A percentile compares a stretch with the other conserved stretches of the same genome.
phyloP scores from a whole-genome alignment of 2,329 filamentous ascomycete species.

The Mycogone perniciosa region DNA sequence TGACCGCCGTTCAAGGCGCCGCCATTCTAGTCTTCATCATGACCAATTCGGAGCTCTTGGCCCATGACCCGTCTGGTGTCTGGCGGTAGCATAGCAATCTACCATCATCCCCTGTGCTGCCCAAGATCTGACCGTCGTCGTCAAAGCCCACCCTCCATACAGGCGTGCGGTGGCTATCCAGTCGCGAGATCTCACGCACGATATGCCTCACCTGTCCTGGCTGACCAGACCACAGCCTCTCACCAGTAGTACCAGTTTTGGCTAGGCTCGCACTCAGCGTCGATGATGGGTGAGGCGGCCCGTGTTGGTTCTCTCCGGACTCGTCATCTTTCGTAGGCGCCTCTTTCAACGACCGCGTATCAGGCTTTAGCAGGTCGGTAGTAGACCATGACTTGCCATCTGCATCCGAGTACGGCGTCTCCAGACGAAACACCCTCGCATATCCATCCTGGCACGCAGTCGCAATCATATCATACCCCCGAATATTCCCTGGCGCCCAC shows the following conservation, averaged over 20 bases:
- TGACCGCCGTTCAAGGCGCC: constrained; percentile 27
- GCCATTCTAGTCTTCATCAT: constrained; percentile 52
- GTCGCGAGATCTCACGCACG: constrained; percentile 56
- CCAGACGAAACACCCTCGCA: constrained; percentile 79
- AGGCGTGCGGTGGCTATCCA: constrained; percentile 61
- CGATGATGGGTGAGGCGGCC: constrained; percentile 32
- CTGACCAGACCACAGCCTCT: constrained; percentile 48
- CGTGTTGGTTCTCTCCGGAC: constrained; percentile 20
- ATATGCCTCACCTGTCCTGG: constrained; percentile 62
- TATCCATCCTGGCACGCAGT: constrained; percentile 90
- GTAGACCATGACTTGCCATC: constrained; percentile 47
- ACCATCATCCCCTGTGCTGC: constrained; percentile 72
- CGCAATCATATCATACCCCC: constrained; percentile 84
- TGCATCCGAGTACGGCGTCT: constrained; percentile 46
- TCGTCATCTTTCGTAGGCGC: constrained; percentile 25
- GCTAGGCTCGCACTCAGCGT: constrained; percentile 48
- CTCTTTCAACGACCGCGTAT: constrained; percentile 20
- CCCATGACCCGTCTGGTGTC: constrained; percentile 51
- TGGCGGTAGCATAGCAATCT: constrained; percentile 57
- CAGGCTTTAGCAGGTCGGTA: constrained; percentile 36
- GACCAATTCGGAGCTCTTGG: constrained; percentile 53
- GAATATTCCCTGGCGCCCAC: constrained; percentile 87
- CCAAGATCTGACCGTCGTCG: constrained; percentile 63
- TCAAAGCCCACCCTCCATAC: constrained; percentile 73
- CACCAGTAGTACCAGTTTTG: constrained; percentile 39